These are phyloP conservation scores for Ormosia semicastrata DNA, from an alignment of 306 rosid genomes.

Conservation along the genomic window DNA sequence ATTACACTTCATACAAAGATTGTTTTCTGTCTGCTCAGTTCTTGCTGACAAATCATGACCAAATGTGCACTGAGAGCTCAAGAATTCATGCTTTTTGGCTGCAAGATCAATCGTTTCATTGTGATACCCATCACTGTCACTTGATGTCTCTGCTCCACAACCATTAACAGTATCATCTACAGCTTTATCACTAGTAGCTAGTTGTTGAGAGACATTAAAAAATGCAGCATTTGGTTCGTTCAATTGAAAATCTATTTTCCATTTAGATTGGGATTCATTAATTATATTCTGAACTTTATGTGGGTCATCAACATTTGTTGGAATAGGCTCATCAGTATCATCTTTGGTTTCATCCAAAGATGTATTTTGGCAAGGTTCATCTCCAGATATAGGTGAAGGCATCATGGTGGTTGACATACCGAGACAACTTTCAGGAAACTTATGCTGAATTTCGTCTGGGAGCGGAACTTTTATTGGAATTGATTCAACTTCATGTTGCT, in stretches of 20 bases:
- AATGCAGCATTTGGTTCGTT: conserved; percentile 23
- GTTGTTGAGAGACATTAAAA: conserved; percentile 27
- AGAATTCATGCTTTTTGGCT: conserved; percentile 43
- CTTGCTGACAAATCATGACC: conserved; percentile 32
- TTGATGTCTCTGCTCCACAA: conserved; percentile 28
- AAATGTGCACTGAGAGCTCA: conserved; percentile 34
- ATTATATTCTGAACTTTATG: not conserved
- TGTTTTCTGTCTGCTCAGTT: conserved; percentile 24
- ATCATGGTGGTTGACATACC: not conserved
- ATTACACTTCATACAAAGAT: conserved; percentile 54
- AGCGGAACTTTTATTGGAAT: conserved; percentile 4
- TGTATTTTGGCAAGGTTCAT: conserved; percentile 13
- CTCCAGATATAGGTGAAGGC: conserved; percentile 13
- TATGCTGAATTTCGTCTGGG: not conserved
- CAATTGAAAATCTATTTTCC: not conserved
- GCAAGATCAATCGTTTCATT: conserved; percentile 37
- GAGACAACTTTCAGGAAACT: conserved; percentile 19
- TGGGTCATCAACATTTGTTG: conserved; percentile 24
- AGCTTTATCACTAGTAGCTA: conserved; percentile 33
- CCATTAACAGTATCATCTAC: conserved; percentile 29
- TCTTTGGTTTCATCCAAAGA: conserved; percentile 14
- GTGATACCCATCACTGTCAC: conserved; percentile 40
- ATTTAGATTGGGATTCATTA: conserved; percentile 9
- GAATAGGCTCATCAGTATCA: conserved; percentile 25
- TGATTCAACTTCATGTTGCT: conserved; percentile 24